A percentile compares a stretch with the other conserved stretches of the same genome.
Conservation (phyloP, 2,329 filamentous ascomycete genomes). For the Fusarium falciforme region DNA sequence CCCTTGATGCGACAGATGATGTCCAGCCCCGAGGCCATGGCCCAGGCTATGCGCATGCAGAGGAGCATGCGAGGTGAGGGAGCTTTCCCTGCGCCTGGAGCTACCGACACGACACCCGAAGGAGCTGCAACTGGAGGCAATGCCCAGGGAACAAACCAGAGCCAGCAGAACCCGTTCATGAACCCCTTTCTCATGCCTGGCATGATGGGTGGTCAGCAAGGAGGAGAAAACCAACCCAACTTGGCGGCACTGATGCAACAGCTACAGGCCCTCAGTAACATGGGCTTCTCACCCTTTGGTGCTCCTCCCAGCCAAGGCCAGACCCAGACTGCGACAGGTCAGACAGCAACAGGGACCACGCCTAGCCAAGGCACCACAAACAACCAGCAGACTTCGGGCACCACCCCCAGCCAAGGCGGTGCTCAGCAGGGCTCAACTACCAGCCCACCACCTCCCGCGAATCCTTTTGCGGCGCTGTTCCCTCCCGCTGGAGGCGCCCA, state of each 20-base stretch:
- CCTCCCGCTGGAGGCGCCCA: conserved; percentile 43
- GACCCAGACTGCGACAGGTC: conserved; percentile 43
- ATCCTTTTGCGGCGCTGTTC: conserved; percentile 78
- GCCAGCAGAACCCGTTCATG: conserved; percentile 57
- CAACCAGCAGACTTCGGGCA: conserved; percentile 39
- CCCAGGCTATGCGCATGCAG: conserved; percentile 86
- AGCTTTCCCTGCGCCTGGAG: conserved; percentile 89
- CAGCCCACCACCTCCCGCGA: conserved; percentile 59
- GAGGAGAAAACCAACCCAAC: conserved; percentile 24
- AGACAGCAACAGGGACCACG: conserved; percentile 44
- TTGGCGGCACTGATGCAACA: conserved; percentile 41
- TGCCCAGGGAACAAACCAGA: conserved; percentile 45
- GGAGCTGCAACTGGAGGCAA: conserved; percentile 48
- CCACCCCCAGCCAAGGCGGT: conserved; percentile 22
- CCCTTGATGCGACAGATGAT: conserved; percentile 92
- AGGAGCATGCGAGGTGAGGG: conserved; percentile 71
- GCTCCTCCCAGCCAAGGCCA: conserved; percentile 30
- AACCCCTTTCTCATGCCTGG: conserved; percentile 48
- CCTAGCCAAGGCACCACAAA: conserved; percentile 40
- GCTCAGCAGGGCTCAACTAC: conserved; percentile 43
- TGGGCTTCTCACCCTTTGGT: conserved; percentile 52
- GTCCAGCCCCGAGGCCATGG: conserved; percentile 87
- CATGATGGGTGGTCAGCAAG: conserved; percentile 32
- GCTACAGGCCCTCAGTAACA: conserved; percentile 42
- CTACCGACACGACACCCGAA: conserved; percentile 85